Percentiles rank a stretch among this genome's conserved stretches.
Evolutionary conservation across 805 yeast genomes (phyloP).

Genomic region (Ogataea zsoltii): DNA sequence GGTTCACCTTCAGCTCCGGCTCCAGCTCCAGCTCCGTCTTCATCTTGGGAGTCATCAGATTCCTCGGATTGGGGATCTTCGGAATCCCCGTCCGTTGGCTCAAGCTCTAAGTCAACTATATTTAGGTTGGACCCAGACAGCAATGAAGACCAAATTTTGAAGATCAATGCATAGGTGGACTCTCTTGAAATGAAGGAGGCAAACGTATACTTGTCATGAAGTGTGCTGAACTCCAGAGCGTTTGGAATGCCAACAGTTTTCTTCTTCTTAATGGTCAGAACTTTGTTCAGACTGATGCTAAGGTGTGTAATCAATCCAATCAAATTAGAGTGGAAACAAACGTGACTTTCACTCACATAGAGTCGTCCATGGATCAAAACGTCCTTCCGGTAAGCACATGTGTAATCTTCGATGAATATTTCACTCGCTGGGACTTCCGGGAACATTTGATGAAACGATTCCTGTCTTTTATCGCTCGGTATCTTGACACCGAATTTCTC

Average conservation of each 20-base stretch:
- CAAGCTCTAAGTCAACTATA: slow-evolving; percentile 22
- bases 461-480: slow-evolving; percentile 53
- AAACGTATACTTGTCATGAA: slow-evolving; percentile 62
- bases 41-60: slow-evolving; percentile 28
- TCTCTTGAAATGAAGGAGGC: slow-evolving; percentile 69
- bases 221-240: slow-evolving; percentile 62
- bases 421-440: slow-evolving; percentile 52
- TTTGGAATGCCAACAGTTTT: slow-evolving; percentile 70
- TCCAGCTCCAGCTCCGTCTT: slow-evolving; percentile 24
- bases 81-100: slow-evolving; percentile 38
- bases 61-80: slow-evolving; percentile 30
- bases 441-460: slow-evolving; percentile 61
- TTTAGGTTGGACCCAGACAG: slow-evolving; percentile 30
- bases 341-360: slow-evolving; percentile 53
- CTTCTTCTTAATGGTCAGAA: slow-evolving; percentile 63
- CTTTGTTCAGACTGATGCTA: slow-evolving; percentile 58
- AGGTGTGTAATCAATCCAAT: slow-evolving; percentile 67
- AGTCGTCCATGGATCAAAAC: slow-evolving; percentile 67
- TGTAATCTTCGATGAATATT: slow-evolving; percentile 56
- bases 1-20: slow-evolving; percentile 19
- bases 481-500: slow-evolving; percentile 29
- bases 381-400: slow-evolving; percentile 67
- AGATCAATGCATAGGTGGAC: slow-evolving; percentile 48
- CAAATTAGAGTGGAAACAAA: slow-evolving; percentile 67
- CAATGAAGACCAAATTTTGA: slow-evolving; percentile 60